Evolutionary conservation across 2,329 filamentous ascomycete species (phyloP).

Genomic region (Cercospora nicotianae): DNA sequence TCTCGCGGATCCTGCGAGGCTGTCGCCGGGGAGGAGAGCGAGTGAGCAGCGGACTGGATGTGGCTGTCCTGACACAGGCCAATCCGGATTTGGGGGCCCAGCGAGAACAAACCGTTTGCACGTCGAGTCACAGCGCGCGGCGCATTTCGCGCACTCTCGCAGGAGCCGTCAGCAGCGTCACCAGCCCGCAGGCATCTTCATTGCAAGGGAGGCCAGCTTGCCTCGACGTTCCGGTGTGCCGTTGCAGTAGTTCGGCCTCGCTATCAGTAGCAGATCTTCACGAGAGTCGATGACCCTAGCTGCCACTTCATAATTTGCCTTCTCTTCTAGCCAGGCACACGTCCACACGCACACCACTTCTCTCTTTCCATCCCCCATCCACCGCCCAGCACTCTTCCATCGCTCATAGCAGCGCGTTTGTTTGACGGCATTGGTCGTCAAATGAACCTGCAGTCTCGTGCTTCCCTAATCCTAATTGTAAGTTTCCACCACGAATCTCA

Average conservation of each 20-base stretch:
- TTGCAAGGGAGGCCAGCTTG: background rate
- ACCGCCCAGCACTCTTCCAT: constrained; percentile 16
- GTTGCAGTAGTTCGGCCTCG: background rate
- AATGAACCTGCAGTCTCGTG: constrained; percentile 87
- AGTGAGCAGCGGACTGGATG: background rate
- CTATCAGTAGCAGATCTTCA: background rate
- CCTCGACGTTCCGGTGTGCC: background rate
- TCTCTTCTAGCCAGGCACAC: constrained; percentile 12
- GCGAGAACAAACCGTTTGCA: constrained; percentile 7
- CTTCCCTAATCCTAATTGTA: constrained; percentile 21
- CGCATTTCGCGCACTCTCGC: background rate
- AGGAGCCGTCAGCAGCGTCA: background rate
- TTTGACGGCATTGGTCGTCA: constrained; percentile 88
- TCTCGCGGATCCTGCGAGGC: background rate
- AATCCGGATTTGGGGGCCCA: background rate
- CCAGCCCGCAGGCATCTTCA: background rate
- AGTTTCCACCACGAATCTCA: constrained; percentile 14
- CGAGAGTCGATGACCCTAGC: constrained; percentile 2
- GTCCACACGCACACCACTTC: constrained; percentile 2
- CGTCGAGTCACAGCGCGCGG: constrained; percentile 4
- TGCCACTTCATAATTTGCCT: constrained; percentile 1
- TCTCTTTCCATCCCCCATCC: constrained; percentile 10
- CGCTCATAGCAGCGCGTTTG: constrained; percentile 67
- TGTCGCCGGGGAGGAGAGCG: background rate
- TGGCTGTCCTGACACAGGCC: background rate